Percentiles rank a stretch among this genome's conserved stretches.
These are phyloP conservation scores for Colletotrichum sp. DNA, from an alignment of 2,329 filamentous ascomycete genomes.

Conservation along the genomic window DNA sequence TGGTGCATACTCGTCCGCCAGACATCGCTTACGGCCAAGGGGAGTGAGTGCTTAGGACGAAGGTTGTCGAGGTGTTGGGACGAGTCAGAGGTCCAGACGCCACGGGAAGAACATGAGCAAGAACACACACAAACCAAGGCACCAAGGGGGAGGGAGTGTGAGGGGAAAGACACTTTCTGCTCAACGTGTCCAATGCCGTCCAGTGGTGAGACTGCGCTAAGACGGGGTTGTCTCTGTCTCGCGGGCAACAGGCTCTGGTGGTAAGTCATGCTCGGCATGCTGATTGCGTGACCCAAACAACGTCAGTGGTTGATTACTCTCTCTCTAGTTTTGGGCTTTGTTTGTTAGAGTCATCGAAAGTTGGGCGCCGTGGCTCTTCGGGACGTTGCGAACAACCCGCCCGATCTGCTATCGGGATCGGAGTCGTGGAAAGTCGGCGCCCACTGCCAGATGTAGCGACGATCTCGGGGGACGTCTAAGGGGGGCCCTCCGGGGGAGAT, in stretches of 20 bases:
- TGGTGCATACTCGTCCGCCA: neutral
- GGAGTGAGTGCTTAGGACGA: neutral
- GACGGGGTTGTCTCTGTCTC: neutral
- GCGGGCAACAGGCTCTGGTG: neutral
- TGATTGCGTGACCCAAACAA: neutral
- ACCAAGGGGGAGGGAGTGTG: neutral
- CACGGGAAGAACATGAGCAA: neutral
- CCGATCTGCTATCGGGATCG: neutral
- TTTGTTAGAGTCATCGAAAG: neutral
- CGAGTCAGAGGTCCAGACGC: neutral
- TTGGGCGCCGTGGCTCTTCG: neutral
- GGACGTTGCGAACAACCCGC: constrained; percentile 2
- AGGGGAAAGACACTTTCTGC: neutral
- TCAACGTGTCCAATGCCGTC: neutral
- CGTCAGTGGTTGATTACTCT: neutral
- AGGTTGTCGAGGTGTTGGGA: neutral
- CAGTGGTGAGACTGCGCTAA: neutral
- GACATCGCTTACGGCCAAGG: neutral
- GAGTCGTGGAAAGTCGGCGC: neutral
- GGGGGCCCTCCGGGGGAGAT: neutral
- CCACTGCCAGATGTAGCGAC: neutral
- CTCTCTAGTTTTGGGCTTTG: neutral
- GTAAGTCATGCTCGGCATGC: neutral
- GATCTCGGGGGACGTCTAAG: neutral
- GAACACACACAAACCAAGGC: neutral